Conservation (phyloP, 805 yeast genomes). For the Kodamaea sagamina region DNA sequence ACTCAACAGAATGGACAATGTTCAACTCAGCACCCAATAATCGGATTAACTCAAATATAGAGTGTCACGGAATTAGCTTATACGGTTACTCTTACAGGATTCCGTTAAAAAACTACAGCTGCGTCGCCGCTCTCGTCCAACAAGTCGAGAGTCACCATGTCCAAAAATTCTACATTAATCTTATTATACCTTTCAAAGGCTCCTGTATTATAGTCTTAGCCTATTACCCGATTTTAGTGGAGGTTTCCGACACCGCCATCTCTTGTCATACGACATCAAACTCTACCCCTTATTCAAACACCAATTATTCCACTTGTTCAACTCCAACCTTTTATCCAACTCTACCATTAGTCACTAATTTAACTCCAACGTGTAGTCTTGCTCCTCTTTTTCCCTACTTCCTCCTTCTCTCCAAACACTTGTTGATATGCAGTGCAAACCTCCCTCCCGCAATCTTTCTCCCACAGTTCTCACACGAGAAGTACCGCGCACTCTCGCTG, state of each 20-base stretch:
- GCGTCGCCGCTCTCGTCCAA: no score
- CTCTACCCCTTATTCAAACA: no score
- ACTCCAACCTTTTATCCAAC: not conserved
- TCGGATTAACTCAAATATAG: no score
- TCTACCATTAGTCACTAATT: not conserved
- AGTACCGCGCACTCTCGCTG: conserved; percentile 57
- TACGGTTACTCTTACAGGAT: no score
- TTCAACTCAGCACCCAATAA: no score
- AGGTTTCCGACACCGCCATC: no score
- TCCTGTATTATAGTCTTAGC: conserved; percentile 1
- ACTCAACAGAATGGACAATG: not conserved
- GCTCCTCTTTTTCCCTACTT: not conserved
- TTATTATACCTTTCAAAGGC: not conserved
- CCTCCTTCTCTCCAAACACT: conserved; percentile 77
- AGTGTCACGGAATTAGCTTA: no score
- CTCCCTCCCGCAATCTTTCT: conserved; percentile 88
- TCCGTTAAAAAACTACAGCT: no score
- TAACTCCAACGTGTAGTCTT: not conserved
- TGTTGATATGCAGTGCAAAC: conserved; percentile 89
- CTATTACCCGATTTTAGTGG: conserved; percentile 4
- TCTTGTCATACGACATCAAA: no score
- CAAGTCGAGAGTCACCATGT: no score
- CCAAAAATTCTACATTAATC: no score
- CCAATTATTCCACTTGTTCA: not conserved
- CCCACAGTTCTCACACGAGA: conserved; percentile 77